phyloP scores from a whole-genome alignment of 495 filamentous ascomycete genomes.

The Penicillium manginii region DNA sequence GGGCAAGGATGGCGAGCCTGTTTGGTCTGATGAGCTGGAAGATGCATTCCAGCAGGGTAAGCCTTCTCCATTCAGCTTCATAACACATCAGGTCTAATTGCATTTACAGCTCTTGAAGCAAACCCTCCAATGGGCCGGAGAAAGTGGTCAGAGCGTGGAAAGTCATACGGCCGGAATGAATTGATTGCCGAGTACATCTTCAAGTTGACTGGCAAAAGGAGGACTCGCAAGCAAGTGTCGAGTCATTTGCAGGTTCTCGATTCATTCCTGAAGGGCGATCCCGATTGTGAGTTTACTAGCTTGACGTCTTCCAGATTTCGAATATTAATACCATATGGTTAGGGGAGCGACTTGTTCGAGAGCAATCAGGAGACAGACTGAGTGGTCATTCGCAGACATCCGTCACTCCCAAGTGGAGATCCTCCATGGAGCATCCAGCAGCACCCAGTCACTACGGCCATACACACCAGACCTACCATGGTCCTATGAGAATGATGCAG shows the following conservation, averaged over 20 bases:
- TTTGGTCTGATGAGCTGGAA: constrained; percentile 86
- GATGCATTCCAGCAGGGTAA: constrained; percentile 89
- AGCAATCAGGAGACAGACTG: constrained; percentile 42
- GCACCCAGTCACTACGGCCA: constrained; percentile 40
- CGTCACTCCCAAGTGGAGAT: constrained; percentile 40
- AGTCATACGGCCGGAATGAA: constrained; percentile 86
- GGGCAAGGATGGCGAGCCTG: constrained; percentile 56
- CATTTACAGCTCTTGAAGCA: constrained; percentile 68
- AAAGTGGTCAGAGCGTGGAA: constrained; percentile 73
- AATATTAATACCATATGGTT: background rate
- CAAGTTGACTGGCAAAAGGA: constrained; percentile 64
- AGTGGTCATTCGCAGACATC: constrained; percentile 39
- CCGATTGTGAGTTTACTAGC: constrained; percentile 44
- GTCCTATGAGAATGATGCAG: constrained; percentile 39
- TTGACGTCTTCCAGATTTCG: background rate
- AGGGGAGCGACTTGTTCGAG: constrained; percentile 52
- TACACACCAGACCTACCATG: constrained; percentile 34
- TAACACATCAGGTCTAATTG: constrained; percentile 4
- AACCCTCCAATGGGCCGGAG: constrained; percentile 81
- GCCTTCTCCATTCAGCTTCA: constrained; percentile 10
- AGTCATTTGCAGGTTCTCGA: constrained; percentile 98
- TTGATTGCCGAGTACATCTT: constrained; percentile 83
- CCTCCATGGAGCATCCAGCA: constrained; percentile 44
- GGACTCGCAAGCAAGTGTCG: constrained; percentile 86
- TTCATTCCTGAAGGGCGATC: constrained; percentile 69